Evolutionary conservation across 371 early-diverging fungal genomes (phyloP).

Genomic region (Rhizopus microsporus): DNA sequence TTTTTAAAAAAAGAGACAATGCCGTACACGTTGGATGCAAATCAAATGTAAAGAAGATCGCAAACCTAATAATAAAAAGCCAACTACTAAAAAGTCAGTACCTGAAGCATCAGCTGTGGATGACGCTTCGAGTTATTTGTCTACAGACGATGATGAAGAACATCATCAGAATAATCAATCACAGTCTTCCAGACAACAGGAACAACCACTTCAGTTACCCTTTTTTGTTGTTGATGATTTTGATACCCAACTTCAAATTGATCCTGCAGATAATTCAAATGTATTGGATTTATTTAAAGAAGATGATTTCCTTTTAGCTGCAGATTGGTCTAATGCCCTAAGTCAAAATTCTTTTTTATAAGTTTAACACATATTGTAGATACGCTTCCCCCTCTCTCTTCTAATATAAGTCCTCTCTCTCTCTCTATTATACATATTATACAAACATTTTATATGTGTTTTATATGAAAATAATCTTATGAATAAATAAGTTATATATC

Average conservation of each 20-base stretch:
- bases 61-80: conserved; percentile 19
- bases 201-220: conserved; percentile 16
- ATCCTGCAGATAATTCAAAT: background rate
- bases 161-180: background rate
- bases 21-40: conserved; percentile 73
- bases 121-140: conserved; percentile 23
- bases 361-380: background rate
- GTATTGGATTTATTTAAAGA: conserved; percentile 24
- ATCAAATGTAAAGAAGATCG: conserved; percentile 54
- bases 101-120: conserved; percentile 6
- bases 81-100: background rate
- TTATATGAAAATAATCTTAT: no score
- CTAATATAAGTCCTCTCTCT: background rate
- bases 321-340: conserved; percentile 16
- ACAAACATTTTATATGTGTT: no score
- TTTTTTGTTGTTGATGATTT: conserved; percentile 31
- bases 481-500: background rate
- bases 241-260: conserved; percentile 19
- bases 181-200: background rate
- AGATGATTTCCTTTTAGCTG: conserved; percentile 22
- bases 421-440: no score
- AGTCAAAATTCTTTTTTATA: conserved; percentile 9
- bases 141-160: conserved; percentile 32
- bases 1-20: conserved; percentile 53
- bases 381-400: no score